Conservation (phyloP, 345 rosid species). For the Cardamine resedifolia region DNA sequence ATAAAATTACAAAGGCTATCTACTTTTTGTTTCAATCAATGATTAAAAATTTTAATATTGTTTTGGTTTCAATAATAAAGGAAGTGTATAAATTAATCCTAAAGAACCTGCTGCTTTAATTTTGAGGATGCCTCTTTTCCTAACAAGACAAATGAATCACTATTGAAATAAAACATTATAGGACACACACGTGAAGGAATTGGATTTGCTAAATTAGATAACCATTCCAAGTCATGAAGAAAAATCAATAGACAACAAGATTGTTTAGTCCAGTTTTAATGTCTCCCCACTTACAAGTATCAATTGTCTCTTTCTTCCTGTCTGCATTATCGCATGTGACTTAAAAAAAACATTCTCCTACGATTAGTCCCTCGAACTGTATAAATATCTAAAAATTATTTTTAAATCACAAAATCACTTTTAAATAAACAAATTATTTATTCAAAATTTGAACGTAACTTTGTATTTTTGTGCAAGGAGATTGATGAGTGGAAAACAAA, state of each 20-base stretch:
- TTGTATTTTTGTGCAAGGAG: neutral
- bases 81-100: neutral
- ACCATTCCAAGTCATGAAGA: conserved; percentile 2
- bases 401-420: neutral
- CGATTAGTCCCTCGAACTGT: neutral
- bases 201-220: conserved; percentile 25
- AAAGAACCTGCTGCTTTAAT: neutral
- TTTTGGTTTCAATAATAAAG: conserved; percentile 5
- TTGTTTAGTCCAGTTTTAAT: neutral
- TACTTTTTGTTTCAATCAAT: neutral
- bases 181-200: conserved; percentile 27
- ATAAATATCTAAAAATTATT: too few relatives aligned
- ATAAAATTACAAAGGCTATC: neutral
- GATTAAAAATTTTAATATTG: neutral
- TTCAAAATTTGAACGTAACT: neutral
- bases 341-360: conserved; percentile 22
- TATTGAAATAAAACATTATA: conserved; percentile 3
- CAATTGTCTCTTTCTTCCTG: conserved; percentile 25
- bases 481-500: neutral
- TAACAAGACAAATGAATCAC: conserved; percentile 17
- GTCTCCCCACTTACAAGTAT: neutral
- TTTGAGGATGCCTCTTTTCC: neutral
- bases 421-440: neutral
- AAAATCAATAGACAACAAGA: neutral
- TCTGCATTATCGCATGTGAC: conserved; percentile 31